Conservation (phyloP, 208 protist species). For the Leishmania lainsoni region DNA sequence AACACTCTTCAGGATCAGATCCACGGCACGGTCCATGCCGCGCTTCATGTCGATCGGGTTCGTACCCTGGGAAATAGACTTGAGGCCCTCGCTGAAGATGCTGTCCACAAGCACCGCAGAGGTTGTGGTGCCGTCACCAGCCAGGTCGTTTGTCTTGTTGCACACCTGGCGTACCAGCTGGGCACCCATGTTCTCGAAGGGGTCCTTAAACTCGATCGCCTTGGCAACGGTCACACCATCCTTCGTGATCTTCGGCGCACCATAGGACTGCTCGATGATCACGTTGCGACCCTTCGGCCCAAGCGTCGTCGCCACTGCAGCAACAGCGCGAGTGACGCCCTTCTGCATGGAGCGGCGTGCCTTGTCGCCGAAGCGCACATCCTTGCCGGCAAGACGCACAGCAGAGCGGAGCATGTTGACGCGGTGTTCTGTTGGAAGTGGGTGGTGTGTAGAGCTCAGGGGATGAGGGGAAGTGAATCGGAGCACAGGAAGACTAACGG, state of each 20-base stretch:
- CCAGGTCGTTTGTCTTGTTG: slow-evolving; percentile 98
- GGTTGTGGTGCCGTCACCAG: slow-evolving; percentile 99
- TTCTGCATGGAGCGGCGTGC: slow-evolving; percentile 93
- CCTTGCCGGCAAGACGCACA: slow-evolving; percentile 84
- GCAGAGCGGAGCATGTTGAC: slow-evolving; percentile 58
- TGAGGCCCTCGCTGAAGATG: slow-evolving; percentile 98
- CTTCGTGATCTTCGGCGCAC: slow-evolving; percentile 99
- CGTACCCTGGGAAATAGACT: slow-evolving; percentile 97
- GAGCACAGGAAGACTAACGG: background rate
- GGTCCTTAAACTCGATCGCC: slow-evolving; percentile 98
- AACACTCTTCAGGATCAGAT: slow-evolving; percentile 11
- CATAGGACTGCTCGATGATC: slow-evolving; percentile 98
- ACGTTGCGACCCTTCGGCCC: slow-evolving; percentile 99
- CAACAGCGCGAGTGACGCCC: slow-evolving; percentile 96
- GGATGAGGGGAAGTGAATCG: background rate
- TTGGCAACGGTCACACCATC: slow-evolving; percentile 99
- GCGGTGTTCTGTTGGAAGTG: background rate
- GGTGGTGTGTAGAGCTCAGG: background rate
- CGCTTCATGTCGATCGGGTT: slow-evolving; percentile 99
- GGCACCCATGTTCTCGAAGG: slow-evolving; percentile 98
- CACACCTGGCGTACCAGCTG: slow-evolving; percentile 97
- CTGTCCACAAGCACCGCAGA: slow-evolving; percentile 98
- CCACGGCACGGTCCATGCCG: slow-evolving; percentile 98
- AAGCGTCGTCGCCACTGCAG: slow-evolving; percentile 97
- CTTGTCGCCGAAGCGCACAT: slow-evolving; percentile 95